Evolutionary conservation across 2,329 filamentous ascomycete species (phyloP).

Genomic region (Aspergillus piperis): DNA sequence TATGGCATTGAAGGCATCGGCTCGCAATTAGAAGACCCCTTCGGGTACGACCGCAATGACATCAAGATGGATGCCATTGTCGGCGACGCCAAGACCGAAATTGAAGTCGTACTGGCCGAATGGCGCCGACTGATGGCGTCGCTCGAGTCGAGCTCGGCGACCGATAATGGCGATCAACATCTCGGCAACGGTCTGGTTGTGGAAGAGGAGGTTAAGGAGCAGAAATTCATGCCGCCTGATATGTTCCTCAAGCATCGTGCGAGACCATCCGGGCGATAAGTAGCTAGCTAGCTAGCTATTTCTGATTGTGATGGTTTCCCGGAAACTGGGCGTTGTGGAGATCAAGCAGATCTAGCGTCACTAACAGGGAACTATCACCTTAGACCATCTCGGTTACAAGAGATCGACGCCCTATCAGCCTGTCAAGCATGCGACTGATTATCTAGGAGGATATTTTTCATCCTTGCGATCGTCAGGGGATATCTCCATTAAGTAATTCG

Average conservation of each 20-base stretch:
- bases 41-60: constrained; percentile 66
- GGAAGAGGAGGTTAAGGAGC: constrained; percentile 2
- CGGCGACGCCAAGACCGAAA: constrained; percentile 61
- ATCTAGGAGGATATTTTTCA: neutral
- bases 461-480: constrained; percentile 3
- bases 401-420: constrained; percentile 1
- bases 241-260: constrained; percentile 30
- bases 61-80: constrained; percentile 69
- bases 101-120: constrained; percentile 59
- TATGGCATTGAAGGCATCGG: constrained; percentile 67
- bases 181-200: neutral
- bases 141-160: constrained; percentile 19
- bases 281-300: neutral
- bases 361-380: neutral
- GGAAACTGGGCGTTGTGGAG: neutral
- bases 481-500: neutral
- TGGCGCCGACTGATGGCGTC: constrained; percentile 49
- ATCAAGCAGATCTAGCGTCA: neutral
- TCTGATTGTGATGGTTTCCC: neutral
- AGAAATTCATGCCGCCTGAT: constrained; percentile 29
- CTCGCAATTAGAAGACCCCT: constrained; percentile 65
- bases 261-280: constrained; percentile 5
- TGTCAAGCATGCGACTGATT: neutral
- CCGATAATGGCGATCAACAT: neutral
- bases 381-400: neutral